Base-by-base conservation (phyloP, 768 basidiomycete genomes). In the Suillus tomentosus region DNA sequence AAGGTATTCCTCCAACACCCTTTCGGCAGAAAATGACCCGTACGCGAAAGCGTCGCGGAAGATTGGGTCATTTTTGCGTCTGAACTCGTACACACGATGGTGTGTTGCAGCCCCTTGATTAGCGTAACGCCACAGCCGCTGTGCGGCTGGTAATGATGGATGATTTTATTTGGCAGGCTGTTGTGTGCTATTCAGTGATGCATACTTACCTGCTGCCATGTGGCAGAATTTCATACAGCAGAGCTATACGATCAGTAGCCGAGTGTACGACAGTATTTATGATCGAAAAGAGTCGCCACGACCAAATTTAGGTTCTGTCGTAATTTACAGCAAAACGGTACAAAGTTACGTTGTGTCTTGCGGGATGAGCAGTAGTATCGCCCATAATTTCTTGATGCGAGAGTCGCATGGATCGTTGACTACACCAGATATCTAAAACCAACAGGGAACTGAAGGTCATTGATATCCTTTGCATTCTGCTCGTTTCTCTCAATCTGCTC, bases 401-500 rank as follows among this genome's bases (percentile, higher is more conserved):
- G 6, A 31, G 7, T 24, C 15, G 14, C 8, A 50, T 50, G 8
- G 14, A 27, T 50, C 14, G 3, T 50, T 50, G 7, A 15, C 27
- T 39, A 62, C 6, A 62, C n/a, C 11, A 59, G 37, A 45, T 62
- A 58, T 17, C 55, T 56, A 31, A 57, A 62, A 54, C 62, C 54
- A 36, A 54, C 34, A 34, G 31, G 19, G 34, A 19, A 19, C 17
- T 13, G 31, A 19, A 54, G 53, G 2, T 17, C 51, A 8, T 17
- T 9, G 5, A n/a, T 34, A 34, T 34, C 17, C 4, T 57, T 45
- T 11, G 13, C 27, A 11, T 43, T n/a, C 22, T n/a, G 22, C 54
- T 83, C 83, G 45, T 74, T 71, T 65, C 62, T 64, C 22, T 81
- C 80, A 50, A 76, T 68, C 63, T 72, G 68, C 55, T 65, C 63